Percentiles rank a stretch among this genome's conserved stretches.
phyloP scores from a whole-genome alignment of 345 rosid species.

The Jatropha curcas region DNA sequence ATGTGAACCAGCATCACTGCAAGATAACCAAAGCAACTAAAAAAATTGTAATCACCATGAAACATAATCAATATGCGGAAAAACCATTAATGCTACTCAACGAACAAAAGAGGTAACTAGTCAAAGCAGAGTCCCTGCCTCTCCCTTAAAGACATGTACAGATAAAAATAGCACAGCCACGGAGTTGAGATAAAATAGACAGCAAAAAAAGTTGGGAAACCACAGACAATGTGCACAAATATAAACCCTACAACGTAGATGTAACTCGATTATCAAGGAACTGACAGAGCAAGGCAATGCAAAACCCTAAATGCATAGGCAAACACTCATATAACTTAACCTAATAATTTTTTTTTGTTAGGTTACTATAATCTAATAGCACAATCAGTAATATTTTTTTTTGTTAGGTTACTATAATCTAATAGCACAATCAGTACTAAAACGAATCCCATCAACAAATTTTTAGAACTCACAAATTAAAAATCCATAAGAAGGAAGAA shows the following conservation, averaged over 20 bases:
- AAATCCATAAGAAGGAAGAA: neutral
- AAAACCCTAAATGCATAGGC: conserved; percentile 1
- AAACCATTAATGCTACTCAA: no score
- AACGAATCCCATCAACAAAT: no score
- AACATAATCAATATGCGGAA: neutral
- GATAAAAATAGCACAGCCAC: no score
- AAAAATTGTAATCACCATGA: neutral
- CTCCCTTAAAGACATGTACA: neutral
- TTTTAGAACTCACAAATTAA: neutral
- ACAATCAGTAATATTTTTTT: no score
- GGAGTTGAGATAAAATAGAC: neutral
- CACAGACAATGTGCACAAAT: neutral
- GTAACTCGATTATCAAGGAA: neutral
- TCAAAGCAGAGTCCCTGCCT: neutral
- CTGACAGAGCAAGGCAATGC: neutral
- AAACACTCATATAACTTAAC: neutral
- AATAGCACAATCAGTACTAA: neutral
- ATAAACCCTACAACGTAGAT: neutral
- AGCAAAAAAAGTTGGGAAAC: no score
- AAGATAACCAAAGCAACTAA: neutral
- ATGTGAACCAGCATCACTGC: no score
- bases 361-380: neutral
- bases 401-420: no score
- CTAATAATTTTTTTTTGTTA: no score
- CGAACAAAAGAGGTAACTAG: neutral